Evolutionary conservation across 2,329 filamentous ascomycete species (phyloP).

Genomic region (Aspergillus tanneri): DNA sequence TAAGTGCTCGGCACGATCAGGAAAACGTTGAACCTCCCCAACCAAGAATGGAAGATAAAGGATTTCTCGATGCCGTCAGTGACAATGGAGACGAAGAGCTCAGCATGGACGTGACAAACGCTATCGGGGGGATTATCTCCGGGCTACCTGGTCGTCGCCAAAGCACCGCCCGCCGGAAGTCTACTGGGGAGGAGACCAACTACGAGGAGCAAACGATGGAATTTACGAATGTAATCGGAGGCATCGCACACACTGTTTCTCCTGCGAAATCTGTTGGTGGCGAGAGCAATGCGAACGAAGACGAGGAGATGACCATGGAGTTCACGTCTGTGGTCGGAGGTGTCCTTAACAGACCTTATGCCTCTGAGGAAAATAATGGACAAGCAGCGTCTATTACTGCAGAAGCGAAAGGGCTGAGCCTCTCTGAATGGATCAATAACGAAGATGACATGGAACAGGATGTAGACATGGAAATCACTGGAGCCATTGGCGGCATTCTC

Average conservation of each 20-base stretch:
- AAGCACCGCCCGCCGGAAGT: slow-evolving; percentile 45
- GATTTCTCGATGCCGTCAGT: slow-evolving; percentile 30
- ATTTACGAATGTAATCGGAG: slow-evolving; percentile 46
- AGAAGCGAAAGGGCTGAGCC: slow-evolving; percentile 22
- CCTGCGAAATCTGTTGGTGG: slow-evolving; percentile 28
- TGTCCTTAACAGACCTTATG: slow-evolving; percentile 33
- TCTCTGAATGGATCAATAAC: slow-evolving; percentile 24
- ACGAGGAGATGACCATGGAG: slow-evolving; percentile 51
- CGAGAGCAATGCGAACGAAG: slow-evolving; percentile 35
- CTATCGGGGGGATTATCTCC: slow-evolving; percentile 73
- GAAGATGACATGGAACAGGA: slow-evolving; percentile 32
- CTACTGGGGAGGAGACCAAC: slow-evolving; percentile 44
- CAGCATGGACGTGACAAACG: slow-evolving; percentile 92
- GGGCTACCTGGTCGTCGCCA: slow-evolving; percentile 35
- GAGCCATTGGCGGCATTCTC: slow-evolving; percentile 47
- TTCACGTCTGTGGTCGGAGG: slow-evolving; percentile 48
- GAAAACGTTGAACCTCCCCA: slow-evolving; percentile 45
- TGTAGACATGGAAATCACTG: slow-evolving; percentile 62
- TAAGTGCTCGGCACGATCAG: slow-evolving; percentile 45
- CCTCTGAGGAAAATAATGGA: slow-evolving; percentile 12
- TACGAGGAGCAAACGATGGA: slow-evolving; percentile 51
- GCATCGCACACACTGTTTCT: slow-evolving; percentile 33
- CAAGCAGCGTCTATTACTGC: slow-evolving; percentile 14
- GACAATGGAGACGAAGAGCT: slow-evolving; percentile 63
- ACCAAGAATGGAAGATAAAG: slow-evolving; percentile 7